These are phyloP conservation scores for Cichorium intybus DNA, from an alignment of 140 eudicot species.

Conservation along the genomic window DNA sequence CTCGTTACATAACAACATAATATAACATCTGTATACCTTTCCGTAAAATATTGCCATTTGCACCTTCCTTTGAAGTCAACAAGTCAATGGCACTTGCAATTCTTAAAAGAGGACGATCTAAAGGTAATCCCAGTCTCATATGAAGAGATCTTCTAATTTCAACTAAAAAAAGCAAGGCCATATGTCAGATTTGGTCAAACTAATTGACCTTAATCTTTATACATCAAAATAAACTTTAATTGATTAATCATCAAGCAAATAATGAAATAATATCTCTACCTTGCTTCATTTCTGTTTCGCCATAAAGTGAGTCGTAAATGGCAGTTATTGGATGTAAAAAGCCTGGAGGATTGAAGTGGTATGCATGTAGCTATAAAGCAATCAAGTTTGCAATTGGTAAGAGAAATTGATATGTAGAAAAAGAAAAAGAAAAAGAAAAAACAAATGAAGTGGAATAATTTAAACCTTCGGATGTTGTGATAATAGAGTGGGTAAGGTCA, in stretches of 20 bases:
- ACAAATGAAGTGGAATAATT: not conserved
- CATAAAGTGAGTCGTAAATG: conserved; percentile 71
- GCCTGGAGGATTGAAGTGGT: conserved; percentile 85
- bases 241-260: not conserved
- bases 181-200: conserved; percentile 7
- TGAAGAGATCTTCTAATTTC: conserved; percentile 84
- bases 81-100: conserved; percentile 69
- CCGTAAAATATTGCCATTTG: conserved; percentile 38
- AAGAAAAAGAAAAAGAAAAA: not conserved
- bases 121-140: conserved; percentile 80
- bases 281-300: conserved; percentile 94
- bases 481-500: conserved; percentile 54
- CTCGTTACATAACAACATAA: not conserved
- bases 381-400: conserved; percentile 10
- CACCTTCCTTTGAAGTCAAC: conserved; percentile 35
- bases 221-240: not conserved
- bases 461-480: conserved; percentile 61
- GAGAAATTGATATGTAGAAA: not conserved
- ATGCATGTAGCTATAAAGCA: conserved; percentile 69
- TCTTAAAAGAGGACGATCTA: conserved; percentile 87
- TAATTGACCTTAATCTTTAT: not conserved
- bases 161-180: conserved; percentile 44
- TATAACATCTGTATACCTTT: conserved; percentile 49
- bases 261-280: conserved; percentile 33
- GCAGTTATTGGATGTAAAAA: conserved; percentile 78